Base-by-base conservation (phyloP, 148 eudicot species). In the Tetragonia tetragonoides region DNA sequence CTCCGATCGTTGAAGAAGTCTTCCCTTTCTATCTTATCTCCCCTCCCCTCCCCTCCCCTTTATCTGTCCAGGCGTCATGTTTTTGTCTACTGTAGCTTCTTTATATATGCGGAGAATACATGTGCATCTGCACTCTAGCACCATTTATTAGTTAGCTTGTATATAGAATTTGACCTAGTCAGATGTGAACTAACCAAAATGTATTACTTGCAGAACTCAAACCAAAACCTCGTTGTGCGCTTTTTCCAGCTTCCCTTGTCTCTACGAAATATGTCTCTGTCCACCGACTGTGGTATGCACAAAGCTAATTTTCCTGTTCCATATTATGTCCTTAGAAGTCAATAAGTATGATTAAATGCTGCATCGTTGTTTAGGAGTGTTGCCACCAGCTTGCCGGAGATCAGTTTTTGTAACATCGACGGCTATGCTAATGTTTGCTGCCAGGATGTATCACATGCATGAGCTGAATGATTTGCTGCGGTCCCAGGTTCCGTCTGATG, bases 211-310 rank as follows among this genome's bases (percentile, higher is more conserved):
- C 94, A 95, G 99, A 85, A 80, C 66, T 68, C 84, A 21, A 85
- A 73, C 68, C 81, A 78, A 71, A 87, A 79, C 76, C 81, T 89
- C 17, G 87, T 89, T 37, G 86, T 86, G 71, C 88, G 93, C 72
- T 80, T 91, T 84, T 95, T 91, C 85, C 99, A 95, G 88, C 89
- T 95, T 68, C 90, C 97, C 60, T 67, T 95, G 57, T 87, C 99
- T 7, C 83, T 95, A 23, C 83, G 92, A 86, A 91, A 84, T 85
- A 78, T 88, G 21, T 77, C 97, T 42, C 69, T 93, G 78, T 89
- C 85, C 73, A 77, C 93, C 51, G 83, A 68, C 79, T 77, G 81
- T 57, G 94, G 99, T 94, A 92, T 34, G 86, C 39, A 62, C 21
- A 74, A 66, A 76, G 17, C 34, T 37, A 20, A 68, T 12, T 34